Evolutionary conservation across 306 rosid genomes (phyloP).

Genomic region (Hylodesmum podocarpum): DNA sequence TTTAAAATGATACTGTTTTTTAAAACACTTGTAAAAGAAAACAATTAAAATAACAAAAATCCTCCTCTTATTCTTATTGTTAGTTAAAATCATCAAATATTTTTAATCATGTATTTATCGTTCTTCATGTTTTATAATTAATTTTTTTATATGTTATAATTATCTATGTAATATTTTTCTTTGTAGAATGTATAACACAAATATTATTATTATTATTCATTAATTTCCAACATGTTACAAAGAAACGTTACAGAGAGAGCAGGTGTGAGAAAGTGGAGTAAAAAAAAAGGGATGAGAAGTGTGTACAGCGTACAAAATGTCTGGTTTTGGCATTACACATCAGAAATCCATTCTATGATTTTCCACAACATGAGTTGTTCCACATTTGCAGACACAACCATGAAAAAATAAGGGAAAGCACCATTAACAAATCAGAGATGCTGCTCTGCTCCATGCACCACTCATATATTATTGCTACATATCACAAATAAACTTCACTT

Average conservation of each 20-base stretch:
- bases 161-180: too few relatives aligned
- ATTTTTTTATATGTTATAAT: too few relatives aligned
- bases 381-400: conserved; percentile 59
- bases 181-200: too few relatives aligned
- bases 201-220: conserved; percentile 35
- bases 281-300: conserved; percentile 43
- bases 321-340: conserved; percentile 34
- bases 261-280: conserved; percentile 23
- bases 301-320: conserved; percentile 31
- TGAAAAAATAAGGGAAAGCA: conserved; percentile 61
- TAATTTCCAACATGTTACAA: conserved; percentile 50
- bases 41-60: too few relatives aligned
- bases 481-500: conserved; percentile 24
- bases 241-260: conserved; percentile 51
- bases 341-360: conserved; percentile 38
- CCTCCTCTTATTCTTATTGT: not conserved
- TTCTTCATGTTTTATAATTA: too few relatives aligned
- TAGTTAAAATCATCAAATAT: too few relatives aligned
- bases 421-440: conserved; percentile 44
- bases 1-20: too few relatives aligned
- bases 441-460: conserved; percentile 21
- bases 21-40: too few relatives aligned
- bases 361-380: conserved; percentile 65
- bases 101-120: too few relatives aligned
- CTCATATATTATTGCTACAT: conserved; percentile 20